phyloP scores from a whole-genome alignment of 1,284 basidiomycete species.

The Peniophora sp. region DNA sequence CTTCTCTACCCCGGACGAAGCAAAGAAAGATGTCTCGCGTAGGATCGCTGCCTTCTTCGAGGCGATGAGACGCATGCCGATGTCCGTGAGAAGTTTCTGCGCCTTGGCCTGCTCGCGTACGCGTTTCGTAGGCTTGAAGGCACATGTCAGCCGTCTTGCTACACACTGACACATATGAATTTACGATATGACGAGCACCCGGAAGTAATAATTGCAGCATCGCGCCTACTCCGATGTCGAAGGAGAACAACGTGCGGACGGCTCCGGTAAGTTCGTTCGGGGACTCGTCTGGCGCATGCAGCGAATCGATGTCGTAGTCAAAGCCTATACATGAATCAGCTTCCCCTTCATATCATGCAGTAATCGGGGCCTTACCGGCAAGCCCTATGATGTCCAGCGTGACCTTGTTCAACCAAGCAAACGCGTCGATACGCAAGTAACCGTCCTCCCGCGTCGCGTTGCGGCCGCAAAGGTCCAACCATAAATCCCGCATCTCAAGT shows the following conservation, averaged over 20 bases:
- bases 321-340: slow-evolving; percentile 18
- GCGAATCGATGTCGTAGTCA: slow-evolving; percentile 30
- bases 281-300: slow-evolving; percentile 11
- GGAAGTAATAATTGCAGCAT: slow-evolving; percentile 13
- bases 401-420: slow-evolving; percentile 32
- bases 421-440: slow-evolving; percentile 25
- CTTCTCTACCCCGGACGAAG: slow-evolving; percentile 15
- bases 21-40: neutral
- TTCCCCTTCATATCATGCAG: neutral
- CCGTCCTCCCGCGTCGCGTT: neutral
- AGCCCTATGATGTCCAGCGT: slow-evolving; percentile 46
- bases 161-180: slow-evolving; percentile 21
- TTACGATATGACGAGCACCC: neutral
- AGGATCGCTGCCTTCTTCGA: slow-evolving; percentile 31
- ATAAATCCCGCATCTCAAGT: neutral
- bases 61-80: slow-evolving; percentile 36
- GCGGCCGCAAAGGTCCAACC: neutral
- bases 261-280: slow-evolving; percentile 22
- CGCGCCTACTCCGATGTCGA: neutral
- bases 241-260: slow-evolving; percentile 18
- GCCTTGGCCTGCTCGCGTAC: neutral
- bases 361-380: slow-evolving; percentile 25
- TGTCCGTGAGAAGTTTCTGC: neutral
- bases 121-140: neutral
- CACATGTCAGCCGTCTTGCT: neutral